phyloP scores from a whole-genome alignment of 805 yeast genomes.

The Starmerella vitae region DNA sequence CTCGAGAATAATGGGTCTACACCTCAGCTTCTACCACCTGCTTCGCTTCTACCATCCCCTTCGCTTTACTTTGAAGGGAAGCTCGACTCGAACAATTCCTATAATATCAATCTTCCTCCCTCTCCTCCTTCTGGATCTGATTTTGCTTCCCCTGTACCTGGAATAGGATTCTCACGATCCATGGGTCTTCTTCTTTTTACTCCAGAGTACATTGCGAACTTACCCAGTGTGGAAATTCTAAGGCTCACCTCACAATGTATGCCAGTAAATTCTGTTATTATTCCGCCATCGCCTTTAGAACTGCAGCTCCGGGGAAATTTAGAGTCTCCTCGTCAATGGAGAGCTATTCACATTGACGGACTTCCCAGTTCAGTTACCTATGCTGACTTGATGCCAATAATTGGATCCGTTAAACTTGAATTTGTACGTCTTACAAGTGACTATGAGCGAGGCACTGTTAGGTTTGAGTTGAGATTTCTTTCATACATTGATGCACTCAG shows the following conservation, averaged over 20 bases:
- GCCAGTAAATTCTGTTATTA: background rate
- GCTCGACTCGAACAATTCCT: too few relatives aligned
- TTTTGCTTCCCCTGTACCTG: too few relatives aligned
- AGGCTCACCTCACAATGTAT: background rate
- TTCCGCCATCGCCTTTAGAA: background rate
- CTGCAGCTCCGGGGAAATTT: background rate
- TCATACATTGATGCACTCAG: conserved; percentile 79
- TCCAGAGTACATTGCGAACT: background rate
- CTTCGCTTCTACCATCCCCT: too few relatives aligned
- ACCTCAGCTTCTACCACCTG: too few relatives aligned
- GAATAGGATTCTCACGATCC: too few relatives aligned
- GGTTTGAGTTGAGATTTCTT: conserved; percentile 48
- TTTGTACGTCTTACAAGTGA: background rate
- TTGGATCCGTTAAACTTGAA: conserved; percentile 29
- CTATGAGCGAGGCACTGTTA: background rate
- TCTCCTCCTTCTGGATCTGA: too few relatives aligned
- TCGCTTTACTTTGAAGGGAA: too few relatives aligned
- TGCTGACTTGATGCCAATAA: conserved; percentile 75
- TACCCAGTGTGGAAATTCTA: background rate
- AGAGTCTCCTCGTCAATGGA: conserved; percentile 21
- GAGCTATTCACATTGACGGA: conserved; percentile 85
- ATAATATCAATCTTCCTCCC: too few relatives aligned
- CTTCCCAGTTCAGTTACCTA: conserved; percentile 71
- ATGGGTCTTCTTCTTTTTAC: background rate
- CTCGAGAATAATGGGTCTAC: too few relatives aligned